These are phyloP conservation scores for Pilobolus umbonatus DNA, from an alignment of 192 early-diverging fungal species.

Conservation along the genomic window DNA sequence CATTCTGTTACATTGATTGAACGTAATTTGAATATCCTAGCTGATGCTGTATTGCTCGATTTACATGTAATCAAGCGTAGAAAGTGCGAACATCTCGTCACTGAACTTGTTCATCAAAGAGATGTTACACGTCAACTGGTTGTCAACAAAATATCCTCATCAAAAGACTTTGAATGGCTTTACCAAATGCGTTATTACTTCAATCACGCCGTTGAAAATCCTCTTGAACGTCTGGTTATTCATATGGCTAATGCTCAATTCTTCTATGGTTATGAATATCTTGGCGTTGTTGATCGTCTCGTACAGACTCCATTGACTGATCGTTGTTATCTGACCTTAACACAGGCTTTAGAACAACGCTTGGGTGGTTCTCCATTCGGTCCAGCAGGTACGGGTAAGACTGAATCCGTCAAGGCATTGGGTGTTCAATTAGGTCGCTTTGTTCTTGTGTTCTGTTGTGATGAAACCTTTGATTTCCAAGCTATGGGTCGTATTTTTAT, in stretches of 20 bases:
- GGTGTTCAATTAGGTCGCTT: conserved; percentile 93
- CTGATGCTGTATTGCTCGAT: conserved; percentile 90
- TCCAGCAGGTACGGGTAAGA: conserved; percentile 98
- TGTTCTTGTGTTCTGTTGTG: conserved; percentile 99
- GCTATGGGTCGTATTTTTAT: conserved; percentile 99
- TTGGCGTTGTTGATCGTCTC: conserved; percentile 93
- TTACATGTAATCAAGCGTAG: conserved; percentile 75
- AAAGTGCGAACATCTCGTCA: conserved; percentile 98
- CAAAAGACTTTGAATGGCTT: conserved; percentile 91
- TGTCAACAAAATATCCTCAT: conserved; percentile 39
- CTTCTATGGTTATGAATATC: conserved; percentile 96
- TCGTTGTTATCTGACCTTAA: conserved; percentile 96
- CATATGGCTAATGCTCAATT: conserved; percentile 94
- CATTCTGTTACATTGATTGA: conserved; percentile 58
- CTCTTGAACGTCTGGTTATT: conserved; percentile 67
- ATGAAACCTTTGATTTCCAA: conserved; percentile 99
- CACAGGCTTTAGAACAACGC: conserved; percentile 89
- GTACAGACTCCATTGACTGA: conserved; percentile 99
- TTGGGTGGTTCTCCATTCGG: conserved; percentile 98
- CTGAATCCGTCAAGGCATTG: conserved; percentile 97
- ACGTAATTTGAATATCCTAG: conserved; percentile 76
- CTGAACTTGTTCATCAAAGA: conserved; percentile 98
- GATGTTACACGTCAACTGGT: conserved; percentile 79
- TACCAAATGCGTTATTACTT: conserved; percentile 94
- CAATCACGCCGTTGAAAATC: conserved; percentile 51